Evolutionary conservation across 2,329 filamentous ascomycete species (phyloP).

Genomic region (Colletotrichum euphorbiae): DNA sequence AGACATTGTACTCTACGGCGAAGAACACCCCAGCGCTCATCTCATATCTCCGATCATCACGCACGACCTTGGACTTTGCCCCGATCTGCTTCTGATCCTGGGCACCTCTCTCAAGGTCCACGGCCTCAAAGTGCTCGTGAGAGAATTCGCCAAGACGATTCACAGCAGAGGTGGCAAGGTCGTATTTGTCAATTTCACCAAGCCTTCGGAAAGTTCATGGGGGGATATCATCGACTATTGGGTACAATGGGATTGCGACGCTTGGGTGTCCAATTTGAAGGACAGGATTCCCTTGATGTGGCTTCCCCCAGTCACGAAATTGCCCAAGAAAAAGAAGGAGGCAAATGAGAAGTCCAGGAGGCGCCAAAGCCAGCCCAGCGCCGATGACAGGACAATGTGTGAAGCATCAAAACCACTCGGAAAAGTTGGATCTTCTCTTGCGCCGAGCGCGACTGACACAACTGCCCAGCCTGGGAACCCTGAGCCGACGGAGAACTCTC

Average conservation of each 20-base stretch:
- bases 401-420: slow-evolving; percentile 39
- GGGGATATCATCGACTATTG: slow-evolving; percentile 79
- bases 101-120: slow-evolving; percentile 79
- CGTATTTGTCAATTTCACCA: slow-evolving; percentile 79
- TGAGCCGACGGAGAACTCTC: neutral
- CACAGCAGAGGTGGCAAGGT: slow-evolving; percentile 76
- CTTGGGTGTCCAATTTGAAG: slow-evolving; percentile 75
- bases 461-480: too few relatives aligned
- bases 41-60: slow-evolving; percentile 76
- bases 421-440: too few relatives aligned
- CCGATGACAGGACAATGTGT: slow-evolving; percentile 43
- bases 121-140: slow-evolving; percentile 76
- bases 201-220: slow-evolving; percentile 78
- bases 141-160: slow-evolving; percentile 77
- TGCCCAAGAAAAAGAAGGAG: slow-evolving; percentile 56
- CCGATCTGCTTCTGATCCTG: slow-evolving; percentile 76
- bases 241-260: slow-evolving; percentile 80
- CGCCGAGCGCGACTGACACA: too few relatives aligned
- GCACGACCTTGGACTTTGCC: slow-evolving; percentile 72
- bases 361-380: slow-evolving; percentile 18
- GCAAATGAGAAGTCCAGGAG: slow-evolving; percentile 37
- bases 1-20: slow-evolving; percentile 80
- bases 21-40: slow-evolving; percentile 77
- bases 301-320: slow-evolving; percentile 59
- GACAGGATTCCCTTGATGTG: slow-evolving; percentile 69